phyloP scores from a whole-genome alignment of 2,329 filamentous ascomycete genomes.

The Aspergillus latus region DNA sequence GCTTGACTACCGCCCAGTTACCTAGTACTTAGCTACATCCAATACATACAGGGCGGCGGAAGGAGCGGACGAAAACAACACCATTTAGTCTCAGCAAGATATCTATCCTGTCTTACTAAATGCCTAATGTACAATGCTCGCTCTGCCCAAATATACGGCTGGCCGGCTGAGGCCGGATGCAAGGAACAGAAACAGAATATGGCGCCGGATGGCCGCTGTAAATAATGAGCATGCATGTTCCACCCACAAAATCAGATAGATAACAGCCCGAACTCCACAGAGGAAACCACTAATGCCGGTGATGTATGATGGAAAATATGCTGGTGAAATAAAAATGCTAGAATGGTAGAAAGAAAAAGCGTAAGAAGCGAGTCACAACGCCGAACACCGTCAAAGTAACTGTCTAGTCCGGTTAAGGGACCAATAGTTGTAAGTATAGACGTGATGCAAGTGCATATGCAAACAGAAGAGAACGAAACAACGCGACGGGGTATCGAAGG shows the following conservation, averaged over 20 bases:
- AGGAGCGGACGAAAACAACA: not conserved
- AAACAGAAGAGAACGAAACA: not conserved
- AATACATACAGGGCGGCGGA: too few species aligned
- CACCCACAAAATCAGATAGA: not conserved
- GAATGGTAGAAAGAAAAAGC: not conserved
- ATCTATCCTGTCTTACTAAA: not conserved
- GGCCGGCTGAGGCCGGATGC: constrained; percentile 5
- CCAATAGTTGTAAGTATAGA: not conserved
- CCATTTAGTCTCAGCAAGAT: not conserved
- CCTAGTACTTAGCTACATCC: too few species aligned
- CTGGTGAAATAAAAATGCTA: not conserved
- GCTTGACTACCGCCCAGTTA: constrained; percentile 29
- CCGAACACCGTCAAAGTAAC: not conserved
- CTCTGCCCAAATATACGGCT: constrained; percentile 1
- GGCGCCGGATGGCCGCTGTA: not conserved
- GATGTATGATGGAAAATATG: not conserved
- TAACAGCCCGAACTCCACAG: constrained; percentile 6
- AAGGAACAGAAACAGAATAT: not conserved
- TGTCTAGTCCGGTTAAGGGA: not conserved
- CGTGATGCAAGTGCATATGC: not conserved
- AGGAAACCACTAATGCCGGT: not conserved
- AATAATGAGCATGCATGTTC: not conserved
- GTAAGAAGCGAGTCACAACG: not conserved
- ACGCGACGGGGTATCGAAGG: not conserved
- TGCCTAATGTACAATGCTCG: constrained; percentile 8